Evolutionary conservation across 352 stramenopile species (phyloP), one percentile per base, ranked within the genome.

Genomic region (Pilasporangium apinafurcum): DNA sequence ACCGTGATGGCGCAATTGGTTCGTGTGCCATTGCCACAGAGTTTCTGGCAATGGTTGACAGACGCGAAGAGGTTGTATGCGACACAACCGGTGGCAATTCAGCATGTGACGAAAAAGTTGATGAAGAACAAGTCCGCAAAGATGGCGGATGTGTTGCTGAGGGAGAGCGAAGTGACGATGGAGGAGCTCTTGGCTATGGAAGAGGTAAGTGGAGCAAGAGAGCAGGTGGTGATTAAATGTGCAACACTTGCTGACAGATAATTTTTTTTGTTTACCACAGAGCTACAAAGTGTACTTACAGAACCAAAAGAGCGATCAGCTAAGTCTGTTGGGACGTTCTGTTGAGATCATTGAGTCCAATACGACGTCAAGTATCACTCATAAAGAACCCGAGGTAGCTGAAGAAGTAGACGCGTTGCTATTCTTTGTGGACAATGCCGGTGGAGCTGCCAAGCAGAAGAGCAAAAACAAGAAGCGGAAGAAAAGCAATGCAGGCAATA

Each of bases 371-470:
- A n/a, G n/a, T n/a, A n/a, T n/a, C n/a, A n/a, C n/a, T n/a, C 32
- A 54, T 38, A 14, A 16, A 21, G 20, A 37, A 41, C 31, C 56
- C 54, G 25, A 40, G 21, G 22, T 54, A 12, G 40, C 25, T 14
- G 40, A 25, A 16, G 27, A 38, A 13, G 37, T 35, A 46, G 37
- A 42, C 17, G 52, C 47, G 30, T 42, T 32, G 46, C 48, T 84
- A 8, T 86, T 86, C 48, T 86, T 78, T 48, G 41, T 68, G 56
- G 74, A 86, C 56, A 80, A 61, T 37, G 65, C 56, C 25, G 74
- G 74, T 24, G 70, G 60, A 37, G 60, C 66, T 16, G 73, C 50
- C 30, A 67, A 64, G 46, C 47, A 48, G 0, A 52, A 70, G 42
- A 69, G 66, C 33, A 65, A 60, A 25, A 54, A 40, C 44, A 63